Evolutionary conservation across 768 basidiomycete genomes (phyloP), one percentile per base, ranked within the genome.

Genomic region (Scleroderma citrinum): DNA sequence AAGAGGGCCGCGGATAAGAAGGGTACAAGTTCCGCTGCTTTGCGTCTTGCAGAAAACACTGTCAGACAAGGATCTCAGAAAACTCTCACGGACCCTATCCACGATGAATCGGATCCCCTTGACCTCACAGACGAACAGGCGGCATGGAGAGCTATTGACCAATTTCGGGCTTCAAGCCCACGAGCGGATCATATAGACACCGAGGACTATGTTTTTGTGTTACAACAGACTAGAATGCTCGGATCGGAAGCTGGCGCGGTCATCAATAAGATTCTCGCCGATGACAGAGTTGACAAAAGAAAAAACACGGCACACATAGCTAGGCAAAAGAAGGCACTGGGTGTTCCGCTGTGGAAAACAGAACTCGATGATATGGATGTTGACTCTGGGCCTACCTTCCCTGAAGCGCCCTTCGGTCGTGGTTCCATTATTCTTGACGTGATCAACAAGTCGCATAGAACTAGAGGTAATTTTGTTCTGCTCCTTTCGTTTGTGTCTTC

Each of bases 11-110:
- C 58, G 38, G 55, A 67, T 5, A 61, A 55, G 36, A 67, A 55
- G 19, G 65, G 67, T 13, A 68, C 70, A 23, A 73, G 72, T 37
- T 62, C 41, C 13, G 64, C 71, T 7, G 77, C 73, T 7, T 58
- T 78, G 46, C 68, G 62, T 51, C 72, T 60, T 13, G 81, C 80
- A 13, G 78, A 81, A 54, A 63, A 58, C 36, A 68, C 69, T 12
- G 49, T 72, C 3, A 62, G 56, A 32, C 63, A 66, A 44, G 69
- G 59, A 46, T 63, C 63, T 35, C 44, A 55, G 3, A 56, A 71
- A 19, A 42, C 66, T 31, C 53, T 49, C 8, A 24, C 50, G 1
- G 30, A 21, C n/a, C 51, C 46, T 11, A 49, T 48, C 35, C 49
- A 53, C 31, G 63, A 65, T 31, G 55, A 63, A 37, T 63, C 65